A percentile compares a stretch with the other conserved stretches of the same genome.
phyloP scores from a whole-genome alignment of 2,329 filamentous ascomycete genomes.

The Xylariaceae sp. region DNA sequence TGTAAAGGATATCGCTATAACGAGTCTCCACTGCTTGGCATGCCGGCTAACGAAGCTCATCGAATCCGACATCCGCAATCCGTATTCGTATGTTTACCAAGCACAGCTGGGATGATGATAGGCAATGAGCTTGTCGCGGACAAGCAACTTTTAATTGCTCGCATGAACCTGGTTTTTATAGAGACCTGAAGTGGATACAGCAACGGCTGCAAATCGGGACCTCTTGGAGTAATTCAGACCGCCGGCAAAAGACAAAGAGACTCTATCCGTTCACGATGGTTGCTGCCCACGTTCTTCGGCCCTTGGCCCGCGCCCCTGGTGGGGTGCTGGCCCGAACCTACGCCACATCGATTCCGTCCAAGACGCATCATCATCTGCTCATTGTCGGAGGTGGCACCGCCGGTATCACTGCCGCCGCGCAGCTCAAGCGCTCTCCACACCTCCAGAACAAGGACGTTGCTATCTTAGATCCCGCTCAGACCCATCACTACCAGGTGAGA shows the following conservation, averaged over 20 bases:
- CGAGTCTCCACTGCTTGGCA: no score
- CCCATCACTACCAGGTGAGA: constrained; percentile 34
- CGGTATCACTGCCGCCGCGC: constrained; percentile 60
- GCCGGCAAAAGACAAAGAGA: background rate
- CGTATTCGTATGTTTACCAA: background rate
- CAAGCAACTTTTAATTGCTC: background rate
- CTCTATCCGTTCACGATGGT: constrained; percentile 13
- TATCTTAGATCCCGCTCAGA: constrained; percentile 33
- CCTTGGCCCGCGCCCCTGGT: constrained; percentile 20
- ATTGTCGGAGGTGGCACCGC: constrained; percentile 63
- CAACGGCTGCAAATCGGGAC: background rate
- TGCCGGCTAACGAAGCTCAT: background rate
- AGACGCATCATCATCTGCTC: constrained; percentile 55
- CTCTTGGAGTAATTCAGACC: background rate
- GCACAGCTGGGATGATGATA: no score
- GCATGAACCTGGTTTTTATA: background rate
- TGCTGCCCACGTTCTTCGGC: constrained; percentile 12
- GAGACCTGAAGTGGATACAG: background rate
- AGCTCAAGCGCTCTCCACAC: constrained; percentile 46
- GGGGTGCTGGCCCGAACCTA: constrained; percentile 22
- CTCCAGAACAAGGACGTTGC: constrained; percentile 34
- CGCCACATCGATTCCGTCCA: constrained; percentile 29
- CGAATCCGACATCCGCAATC: background rate
- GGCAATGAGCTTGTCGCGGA: no score
- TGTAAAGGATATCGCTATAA: no score